Conservation (phyloP, 1,139 yeast species). For the Debaryomyces singareniensis region DNA sequence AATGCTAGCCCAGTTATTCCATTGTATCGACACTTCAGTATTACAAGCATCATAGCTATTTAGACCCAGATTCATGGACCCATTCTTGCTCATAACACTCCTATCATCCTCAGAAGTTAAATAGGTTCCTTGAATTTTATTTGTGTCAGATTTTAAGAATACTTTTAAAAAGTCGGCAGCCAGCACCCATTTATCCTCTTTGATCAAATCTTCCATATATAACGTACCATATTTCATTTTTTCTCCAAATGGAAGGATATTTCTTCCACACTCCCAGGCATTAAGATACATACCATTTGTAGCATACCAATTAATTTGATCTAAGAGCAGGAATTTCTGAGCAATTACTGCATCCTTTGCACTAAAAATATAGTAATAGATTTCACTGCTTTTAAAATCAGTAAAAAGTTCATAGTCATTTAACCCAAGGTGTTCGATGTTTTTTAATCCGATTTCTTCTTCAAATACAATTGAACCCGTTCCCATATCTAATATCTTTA, state of each 20-base stretch:
- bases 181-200: slow-evolving; percentile 46
- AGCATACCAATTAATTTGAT: slow-evolving; percentile 68
- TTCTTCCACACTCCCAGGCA: slow-evolving; percentile 74
- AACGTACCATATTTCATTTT: slow-evolving; percentile 57
- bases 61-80: slow-evolving; percentile 8
- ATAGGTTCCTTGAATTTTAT: no score
- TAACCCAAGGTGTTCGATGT: slow-evolving; percentile 56
- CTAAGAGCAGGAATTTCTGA: slow-evolving; percentile 59
- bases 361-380: slow-evolving; percentile 62
- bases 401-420: slow-evolving; percentile 72
- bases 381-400: slow-evolving; percentile 26
- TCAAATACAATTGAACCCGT: slow-evolving; percentile 76
- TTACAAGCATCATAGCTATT: slow-evolving; percentile 24
- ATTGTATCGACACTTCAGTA: slow-evolving; percentile 38
- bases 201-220: slow-evolving; percentile 53
- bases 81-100: slow-evolving; percentile 28
- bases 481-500: slow-evolving; percentile 57
- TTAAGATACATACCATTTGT: slow-evolving; percentile 47
- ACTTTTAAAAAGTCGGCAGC: slow-evolving; percentile 47
- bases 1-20: slow-evolving; percentile 62
- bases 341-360: slow-evolving; percentile 81
- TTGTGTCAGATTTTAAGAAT: slow-evolving; percentile 34
- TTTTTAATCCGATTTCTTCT: slow-evolving; percentile 69
- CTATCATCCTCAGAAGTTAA: slow-evolving; percentile 7
- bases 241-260: slow-evolving; percentile 43